Evolutionary conservation across 1,284 basidiomycete genomes (phyloP).

Genomic region (Austroboletus rostrupii): DNA sequence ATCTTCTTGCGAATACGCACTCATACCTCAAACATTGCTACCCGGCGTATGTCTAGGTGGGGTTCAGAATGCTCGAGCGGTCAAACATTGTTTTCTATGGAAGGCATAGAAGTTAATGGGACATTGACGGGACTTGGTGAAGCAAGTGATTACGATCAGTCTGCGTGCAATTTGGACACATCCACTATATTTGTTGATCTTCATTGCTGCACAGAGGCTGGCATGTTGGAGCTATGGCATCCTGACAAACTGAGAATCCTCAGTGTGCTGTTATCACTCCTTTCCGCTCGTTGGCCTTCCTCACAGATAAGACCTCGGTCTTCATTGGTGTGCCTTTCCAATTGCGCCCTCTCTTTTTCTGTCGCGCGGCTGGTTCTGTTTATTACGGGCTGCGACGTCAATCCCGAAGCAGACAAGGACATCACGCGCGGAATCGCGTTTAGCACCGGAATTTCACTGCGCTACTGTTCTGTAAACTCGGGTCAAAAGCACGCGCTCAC

Average conservation of each 20-base stretch:
- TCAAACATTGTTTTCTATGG: constrained; percentile 55
- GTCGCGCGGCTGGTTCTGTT: constrained; percentile 65
- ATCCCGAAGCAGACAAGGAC: constrained; percentile 61
- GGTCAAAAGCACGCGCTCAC: constrained; percentile 44
- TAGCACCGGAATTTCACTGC: constrained; percentile 53
- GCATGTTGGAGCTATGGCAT: constrained; percentile 74
- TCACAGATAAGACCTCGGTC: constrained; percentile 28
- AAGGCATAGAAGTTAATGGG: constrained; percentile 48
- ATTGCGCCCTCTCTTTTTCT: constrained; percentile 56
- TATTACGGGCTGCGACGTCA: constrained; percentile 73
- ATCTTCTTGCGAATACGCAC: constrained; percentile 44
- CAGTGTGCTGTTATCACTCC: constrained; percentile 34
- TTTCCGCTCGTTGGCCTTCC: constrained; percentile 18
- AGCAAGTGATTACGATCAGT: constrained; percentile 42
- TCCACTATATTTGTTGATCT: constrained; percentile 50
- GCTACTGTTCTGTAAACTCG: constrained; percentile 57
- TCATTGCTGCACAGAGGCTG: constrained; percentile 53
- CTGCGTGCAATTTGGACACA: constrained; percentile 42
- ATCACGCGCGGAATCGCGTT: constrained; percentile 72
- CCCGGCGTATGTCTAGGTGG: constrained; percentile 27
- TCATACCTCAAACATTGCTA: constrained; percentile 18
- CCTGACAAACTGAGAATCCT: constrained; percentile 57
- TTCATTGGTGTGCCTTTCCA: constrained; percentile 42
- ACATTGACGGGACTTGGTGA: constrained; percentile 44
- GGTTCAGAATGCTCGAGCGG: constrained; percentile 35